Evolutionary conservation across 208 protist genomes (phyloP), one percentile per base, ranked within the genome.

Genomic region (Leishmania gerbilli): DNA sequence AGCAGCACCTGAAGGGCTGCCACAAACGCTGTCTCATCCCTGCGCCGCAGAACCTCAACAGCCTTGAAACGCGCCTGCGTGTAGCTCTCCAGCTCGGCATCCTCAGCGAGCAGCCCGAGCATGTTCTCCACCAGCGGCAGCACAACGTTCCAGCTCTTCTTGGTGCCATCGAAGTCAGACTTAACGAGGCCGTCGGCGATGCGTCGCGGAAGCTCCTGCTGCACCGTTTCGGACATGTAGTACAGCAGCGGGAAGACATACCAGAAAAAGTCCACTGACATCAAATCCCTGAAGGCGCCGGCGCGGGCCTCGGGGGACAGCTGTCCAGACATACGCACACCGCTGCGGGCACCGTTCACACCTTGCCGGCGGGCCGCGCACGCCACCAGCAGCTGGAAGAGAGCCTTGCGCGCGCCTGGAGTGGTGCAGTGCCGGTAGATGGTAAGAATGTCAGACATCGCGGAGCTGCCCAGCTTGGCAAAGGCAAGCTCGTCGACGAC

Each of bases 321-420:
- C 45, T 81, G 80, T 19, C 58, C 40, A 24, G 81, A 9, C 24
- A 55, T n/a, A 42, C 74, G 68, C 24, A 56, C 56, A 60, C 82
- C 56, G 65, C 76, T 40, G 47, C 80, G 62, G 8, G 27, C 77
- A 31, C 49, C 79, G 37, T 83, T 79, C 67, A 89, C 34, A 19
- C 78, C 47, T 42, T 85, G 80, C 27, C 79, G 78, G n/a, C 82
- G 82, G 8, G 87, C 88, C 3, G 87, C 87, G 74, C 88, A 89
- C n/a, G 90, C 90, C 79, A 96, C 92, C n/a, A 96, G 74, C 31
- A 96, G n/a, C 56, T 91, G 86, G 76, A 96, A 96, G 81, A 95
- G 88, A 9, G 91, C 83, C 51, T 89, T 82, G 19, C 91, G 87
- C 47, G 90, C 84, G 58, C 88, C 87, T 21, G 92, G 83, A 37